Evolutionary conservation across 2,329 filamentous ascomycete species (phyloP).

Genomic region (Fusarium ramigenum): DNA sequence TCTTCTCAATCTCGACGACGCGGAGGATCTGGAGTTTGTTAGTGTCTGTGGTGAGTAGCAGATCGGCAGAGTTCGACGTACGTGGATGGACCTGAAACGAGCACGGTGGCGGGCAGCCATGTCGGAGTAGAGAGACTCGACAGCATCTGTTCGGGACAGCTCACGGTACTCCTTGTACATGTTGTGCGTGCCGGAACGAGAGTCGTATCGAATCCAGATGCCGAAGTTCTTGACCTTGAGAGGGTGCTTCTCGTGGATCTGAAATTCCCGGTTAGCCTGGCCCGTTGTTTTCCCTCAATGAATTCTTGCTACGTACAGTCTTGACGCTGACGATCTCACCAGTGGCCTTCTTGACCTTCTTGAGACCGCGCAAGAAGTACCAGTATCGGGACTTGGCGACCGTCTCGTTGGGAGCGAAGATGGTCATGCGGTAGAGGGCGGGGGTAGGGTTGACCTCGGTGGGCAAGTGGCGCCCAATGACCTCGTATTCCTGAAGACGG

Average conservation of each 20-base stretch:
- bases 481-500: constrained; percentile 99
- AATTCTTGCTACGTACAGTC: constrained; percentile 71
- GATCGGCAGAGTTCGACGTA: constrained; percentile 62
- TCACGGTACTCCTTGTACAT: constrained; percentile 99
- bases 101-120: constrained; percentile 98
- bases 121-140: constrained; percentile 98
- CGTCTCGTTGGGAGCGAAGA: constrained; percentile 97
- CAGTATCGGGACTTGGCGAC: constrained; percentile 99
- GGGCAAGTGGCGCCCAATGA: constrained; percentile 99
- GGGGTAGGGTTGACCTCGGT: constrained; percentile 96
- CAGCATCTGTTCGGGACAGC: constrained; percentile 94
- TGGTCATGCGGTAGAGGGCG: constrained; percentile 99
- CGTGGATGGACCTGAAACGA: constrained; percentile 98
- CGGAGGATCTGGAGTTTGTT: constrained; percentile 80
- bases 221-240: constrained; percentile 99
- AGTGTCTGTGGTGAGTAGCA: not conserved
- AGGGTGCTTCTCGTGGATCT: constrained; percentile 99
- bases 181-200: constrained; percentile 99
- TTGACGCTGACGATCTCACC: constrained; percentile 99
- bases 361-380: constrained; percentile 99
- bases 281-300: not conserved
- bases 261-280: not conserved
- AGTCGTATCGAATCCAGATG: constrained; percentile 99
- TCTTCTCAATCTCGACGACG: constrained; percentile 96
- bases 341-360: constrained; percentile 99